These are phyloP conservation scores for Naegleria lovaniensis DNA, from an alignment of 208 protist species.

Conservation along the genomic window DNA sequence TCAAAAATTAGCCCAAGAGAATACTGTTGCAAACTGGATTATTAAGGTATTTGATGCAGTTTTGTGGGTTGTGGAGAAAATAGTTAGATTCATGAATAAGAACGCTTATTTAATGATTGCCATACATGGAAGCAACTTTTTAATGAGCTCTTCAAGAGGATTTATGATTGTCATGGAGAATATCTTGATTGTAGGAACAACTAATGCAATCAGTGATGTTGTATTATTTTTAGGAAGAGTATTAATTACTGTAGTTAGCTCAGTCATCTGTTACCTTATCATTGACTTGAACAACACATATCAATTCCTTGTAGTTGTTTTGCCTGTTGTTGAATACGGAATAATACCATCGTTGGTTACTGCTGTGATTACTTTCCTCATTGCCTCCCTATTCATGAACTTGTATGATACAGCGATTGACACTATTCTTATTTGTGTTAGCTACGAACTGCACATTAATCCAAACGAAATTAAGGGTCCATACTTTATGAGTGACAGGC, in stretches of 20 bases:
- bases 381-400: slow-evolving; percentile 51
- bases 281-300: slow-evolving; percentile 4
- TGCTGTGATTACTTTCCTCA: slow-evolving; percentile 48
- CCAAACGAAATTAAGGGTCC: neutral
- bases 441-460: slow-evolving; percentile 45
- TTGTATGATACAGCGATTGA: slow-evolving; percentile 55
- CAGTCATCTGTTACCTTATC: slow-evolving; percentile 43
- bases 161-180: slow-evolving; percentile 57
- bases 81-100: slow-evolving; percentile 69
- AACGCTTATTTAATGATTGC: slow-evolving; percentile 79
- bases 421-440: slow-evolving; percentile 66
- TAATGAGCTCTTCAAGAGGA: slow-evolving; percentile 50
- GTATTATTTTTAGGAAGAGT: slow-evolving; percentile 54
- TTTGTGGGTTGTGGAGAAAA: slow-evolving; percentile 62
- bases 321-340: slow-evolving; percentile 33
- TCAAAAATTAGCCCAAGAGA: slow-evolving; percentile 21
- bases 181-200: slow-evolving; percentile 45
- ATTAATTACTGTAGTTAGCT: slow-evolving; percentile 40
- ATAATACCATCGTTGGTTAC: slow-evolving; percentile 46
- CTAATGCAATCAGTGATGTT: slow-evolving; percentile 47
- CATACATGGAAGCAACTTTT: slow-evolving; percentile 64
- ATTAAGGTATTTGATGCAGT: slow-evolving; percentile 52
- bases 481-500: neutral
- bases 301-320: slow-evolving; percentile 10
- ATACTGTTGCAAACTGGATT: slow-evolving; percentile 42